These are phyloP conservation scores for Scytalidium lignicola DNA, from an alignment of 2,329 filamentous ascomycete genomes.

Conservation along the genomic window DNA sequence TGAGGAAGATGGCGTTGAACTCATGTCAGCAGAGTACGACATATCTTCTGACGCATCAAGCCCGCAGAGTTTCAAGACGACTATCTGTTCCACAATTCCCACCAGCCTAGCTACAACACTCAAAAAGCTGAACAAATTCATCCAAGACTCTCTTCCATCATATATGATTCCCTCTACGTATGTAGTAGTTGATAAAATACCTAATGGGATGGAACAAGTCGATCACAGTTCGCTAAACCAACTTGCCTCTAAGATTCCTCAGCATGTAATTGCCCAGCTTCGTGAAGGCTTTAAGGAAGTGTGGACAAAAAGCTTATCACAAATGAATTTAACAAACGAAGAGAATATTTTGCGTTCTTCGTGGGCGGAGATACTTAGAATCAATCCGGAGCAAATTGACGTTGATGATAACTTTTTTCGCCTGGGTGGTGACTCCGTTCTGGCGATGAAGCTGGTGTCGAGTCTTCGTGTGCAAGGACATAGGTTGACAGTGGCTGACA, in stretches of 20 bases:
- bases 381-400: slow-evolving; percentile 24
- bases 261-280: slow-evolving; percentile 16
- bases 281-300: slow-evolving; percentile 22
- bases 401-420: slow-evolving; percentile 34
- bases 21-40: slow-evolving; percentile 21
- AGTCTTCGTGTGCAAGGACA: slow-evolving; percentile 20
- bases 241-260: slow-evolving; percentile 24
- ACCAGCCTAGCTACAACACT: slow-evolving; percentile 28
- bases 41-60: slow-evolving; percentile 1
- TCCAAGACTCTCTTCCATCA: slow-evolving; percentile 38
- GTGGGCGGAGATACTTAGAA: slow-evolving; percentile 26
- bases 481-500: slow-evolving; percentile 35
- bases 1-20: slow-evolving; percentile 21
- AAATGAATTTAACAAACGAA: slow-evolving; percentile 27
- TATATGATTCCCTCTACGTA: slow-evolving; percentile 43
- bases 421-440: slow-evolving; percentile 32
- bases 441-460: slow-evolving; percentile 41
- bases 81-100: slow-evolving; percentile 17
- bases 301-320: slow-evolving; percentile 27
- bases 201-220: slow-evolving; percentile 19
- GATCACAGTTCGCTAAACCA: slow-evolving; percentile 30
- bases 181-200: slow-evolving; percentile 34
- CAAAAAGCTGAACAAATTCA: slow-evolving; percentile 36
- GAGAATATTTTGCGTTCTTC: slow-evolving; percentile 30
- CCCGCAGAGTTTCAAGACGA: slow-evolving; percentile 13